Base-by-base conservation (phyloP, 2,329 filamentous ascomycete genomes). In the Aaosphaeria pasadenensis region DNA sequence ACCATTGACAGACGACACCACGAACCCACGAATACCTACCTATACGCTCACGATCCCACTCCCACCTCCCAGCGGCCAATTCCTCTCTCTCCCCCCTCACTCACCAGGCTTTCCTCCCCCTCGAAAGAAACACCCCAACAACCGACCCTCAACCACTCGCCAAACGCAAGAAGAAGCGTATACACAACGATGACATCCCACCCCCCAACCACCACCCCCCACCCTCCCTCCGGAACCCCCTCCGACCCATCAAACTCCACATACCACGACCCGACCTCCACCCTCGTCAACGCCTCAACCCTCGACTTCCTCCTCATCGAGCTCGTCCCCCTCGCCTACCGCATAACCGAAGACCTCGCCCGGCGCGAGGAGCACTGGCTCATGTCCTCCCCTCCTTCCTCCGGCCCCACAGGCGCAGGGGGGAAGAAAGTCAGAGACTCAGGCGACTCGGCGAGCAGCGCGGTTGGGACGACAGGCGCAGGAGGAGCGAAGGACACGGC, bases 281-380 rank as follows among this genome's bases (percentile, higher is more conserved):
- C 84, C 51, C 88, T 91, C 74, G 79, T 96, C 60, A 87, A 83
- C 74, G 84, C 87, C 48, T 94, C 92, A 42, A 91, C 88, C 69
- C 84, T 99, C 62, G 94, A 99, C 72, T 87, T 99, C 60, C 83
- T 99, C 48, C 83, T 99, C 60, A 97, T 97, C 67, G 94, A 99
- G 76, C 83, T 99, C 47, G 94, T 99, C 11, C 94, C 94, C 36
- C 87, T 97, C 77, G 89, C 92, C 5, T 90, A 95, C 71, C 85
- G 94, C 56, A 80, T 97, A 53, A 86, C 89, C 24, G 82, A 85
- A 63, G 86, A 94, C 63, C 78, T 90, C 4, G 82, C 84, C 49
- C 74, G 73, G 30, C 67, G 72, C 45, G 70, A 79, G 50, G 69
- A 77, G 54, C 71, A 71, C 28, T 76, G 52, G 58, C 54, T 63